Evolutionary conservation across 2,329 filamentous ascomycete species (phyloP).

Genomic region (Pestalotiopsis sp.): DNA sequence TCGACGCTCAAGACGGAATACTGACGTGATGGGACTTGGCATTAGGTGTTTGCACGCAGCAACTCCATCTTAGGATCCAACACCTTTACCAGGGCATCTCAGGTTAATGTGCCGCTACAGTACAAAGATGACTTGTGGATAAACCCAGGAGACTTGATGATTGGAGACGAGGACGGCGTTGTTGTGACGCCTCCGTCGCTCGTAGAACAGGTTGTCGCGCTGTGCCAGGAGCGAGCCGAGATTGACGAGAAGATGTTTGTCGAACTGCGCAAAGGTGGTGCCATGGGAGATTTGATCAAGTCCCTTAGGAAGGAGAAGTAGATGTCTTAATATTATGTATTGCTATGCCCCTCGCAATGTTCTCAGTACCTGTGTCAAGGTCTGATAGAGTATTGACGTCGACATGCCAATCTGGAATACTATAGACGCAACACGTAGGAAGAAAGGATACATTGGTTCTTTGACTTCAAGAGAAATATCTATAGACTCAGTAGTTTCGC

Average conservation of each 20-base stretch:
- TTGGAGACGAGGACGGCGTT: constrained; percentile 32
- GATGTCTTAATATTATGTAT: background rate
- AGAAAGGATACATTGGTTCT: too few relatives aligned
- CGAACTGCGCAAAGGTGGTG: constrained; percentile 1
- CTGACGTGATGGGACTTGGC: background rate
- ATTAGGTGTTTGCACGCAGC: constrained; percentile 29
- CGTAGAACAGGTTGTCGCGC: constrained; percentile 27
- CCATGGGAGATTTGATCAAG: constrained; percentile 12
- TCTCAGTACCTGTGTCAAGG: too few relatives aligned
- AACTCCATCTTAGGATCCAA: constrained; percentile 33
- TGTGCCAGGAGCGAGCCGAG: constrained; percentile 31
- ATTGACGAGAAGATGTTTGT: constrained; percentile 29
- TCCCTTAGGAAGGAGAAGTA: constrained; percentile 7
- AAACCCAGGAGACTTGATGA: constrained; percentile 31
- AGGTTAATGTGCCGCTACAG: constrained; percentile 29
- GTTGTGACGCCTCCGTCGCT: constrained; percentile 29
- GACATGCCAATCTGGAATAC: too few relatives aligned
- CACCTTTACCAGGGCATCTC: constrained; percentile 30
- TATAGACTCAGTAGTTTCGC: too few relatives aligned
- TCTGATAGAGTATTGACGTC: too few relatives aligned
- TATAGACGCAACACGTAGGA: too few relatives aligned
- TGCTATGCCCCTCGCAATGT: too few relatives aligned
- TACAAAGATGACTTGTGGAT: constrained; percentile 31
- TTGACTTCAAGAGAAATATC: too few relatives aligned
- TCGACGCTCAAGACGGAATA: too few relatives aligned